Percentiles rank a stretch among this genome's conserved stretches.
These are phyloP conservation scores for Oropetium thomaeum DNA, from an alignment of 176 grass and related monocot genomes.

Conservation along the genomic window DNA sequence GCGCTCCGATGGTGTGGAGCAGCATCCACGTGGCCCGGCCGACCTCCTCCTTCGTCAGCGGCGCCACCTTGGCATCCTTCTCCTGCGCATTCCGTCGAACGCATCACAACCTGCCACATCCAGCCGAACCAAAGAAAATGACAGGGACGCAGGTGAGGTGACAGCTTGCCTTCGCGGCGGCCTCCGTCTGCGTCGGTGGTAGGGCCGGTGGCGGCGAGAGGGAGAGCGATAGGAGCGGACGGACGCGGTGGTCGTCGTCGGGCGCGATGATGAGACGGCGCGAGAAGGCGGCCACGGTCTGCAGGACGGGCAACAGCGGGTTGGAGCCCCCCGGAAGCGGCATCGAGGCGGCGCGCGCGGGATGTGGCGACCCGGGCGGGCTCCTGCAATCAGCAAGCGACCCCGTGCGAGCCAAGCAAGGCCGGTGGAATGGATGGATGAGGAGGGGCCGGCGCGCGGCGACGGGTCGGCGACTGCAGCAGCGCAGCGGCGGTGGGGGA, in stretches of 20 bases:
- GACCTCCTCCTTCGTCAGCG: slow-evolving; percentile 84
- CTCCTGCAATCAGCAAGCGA: not conserved
- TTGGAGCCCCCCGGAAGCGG: slow-evolving; percentile 17
- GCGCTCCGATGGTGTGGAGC: slow-evolving; percentile 78
- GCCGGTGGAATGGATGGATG: not conserved
- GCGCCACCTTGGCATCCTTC: slow-evolving; percentile 45
- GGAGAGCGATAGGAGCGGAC: slow-evolving; percentile 42
- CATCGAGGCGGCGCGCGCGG: slow-evolving; percentile 7
- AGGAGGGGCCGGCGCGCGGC: not conserved
- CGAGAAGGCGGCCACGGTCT: slow-evolving; percentile 51
- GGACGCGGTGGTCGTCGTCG: slow-evolving; percentile 42
- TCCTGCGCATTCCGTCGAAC: slow-evolving; percentile 48
- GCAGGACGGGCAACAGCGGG: slow-evolving; percentile 34
- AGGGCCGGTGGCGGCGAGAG: slow-evolving; percentile 12
- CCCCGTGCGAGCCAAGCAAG: not conserved
- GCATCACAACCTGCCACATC: not conserved
- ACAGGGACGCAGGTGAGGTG: not conserved
- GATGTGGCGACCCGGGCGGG: not conserved
- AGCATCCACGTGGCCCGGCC: slow-evolving; percentile 90
- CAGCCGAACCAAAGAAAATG: not conserved
- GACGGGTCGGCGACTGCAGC: not conserved
- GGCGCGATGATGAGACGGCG: slow-evolving; percentile 51
- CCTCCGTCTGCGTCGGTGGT: not conserved
- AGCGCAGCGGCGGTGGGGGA: too few relatives aligned
- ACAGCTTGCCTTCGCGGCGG: slow-evolving; percentile 30